phyloP scores from a whole-genome alignment of 805 yeast genomes.

The Schwanniomyces polymorphus region DNA sequence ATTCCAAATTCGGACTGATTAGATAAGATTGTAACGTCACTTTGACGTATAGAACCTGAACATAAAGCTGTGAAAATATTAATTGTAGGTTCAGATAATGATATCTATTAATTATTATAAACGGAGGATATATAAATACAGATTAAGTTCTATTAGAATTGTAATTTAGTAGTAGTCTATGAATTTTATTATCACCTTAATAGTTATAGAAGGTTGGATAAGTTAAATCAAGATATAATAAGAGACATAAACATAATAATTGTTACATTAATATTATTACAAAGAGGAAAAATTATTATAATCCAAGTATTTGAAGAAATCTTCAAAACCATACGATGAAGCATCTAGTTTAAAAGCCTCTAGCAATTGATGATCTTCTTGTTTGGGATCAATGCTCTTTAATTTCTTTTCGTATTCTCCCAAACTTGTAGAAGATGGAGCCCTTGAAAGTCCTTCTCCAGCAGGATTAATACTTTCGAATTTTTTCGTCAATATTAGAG shows the following conservation, averaged over 20 bases:
- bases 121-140: too few relatives aligned
- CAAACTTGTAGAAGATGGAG: not conserved
- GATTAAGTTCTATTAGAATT: too few relatives aligned
- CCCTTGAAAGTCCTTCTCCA: not conserved
- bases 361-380: not conserved
- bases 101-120: too few relatives aligned
- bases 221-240: too few relatives aligned
- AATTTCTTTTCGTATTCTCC: not conserved
- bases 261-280: not conserved
- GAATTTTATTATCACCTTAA: too few relatives aligned
- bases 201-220: too few relatives aligned
- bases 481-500: constrained; percentile 12
- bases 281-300: constrained; percentile 1
- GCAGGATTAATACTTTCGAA: constrained; percentile 4
- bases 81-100: too few relatives aligned
- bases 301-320: constrained; percentile 1
- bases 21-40: too few relatives aligned
- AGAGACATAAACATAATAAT: not conserved
- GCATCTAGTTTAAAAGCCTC: not conserved
- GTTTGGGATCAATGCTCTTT: not conserved
- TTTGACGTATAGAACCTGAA: too few relatives aligned
- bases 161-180: too few relatives aligned
- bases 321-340: not conserved
- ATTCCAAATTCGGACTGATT: too few relatives aligned
- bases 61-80: too few relatives aligned